These are phyloP conservation scores for Phytopythium sindhum DNA, from an alignment of 352 stramenopile species.

Conservation along the genomic window DNA sequence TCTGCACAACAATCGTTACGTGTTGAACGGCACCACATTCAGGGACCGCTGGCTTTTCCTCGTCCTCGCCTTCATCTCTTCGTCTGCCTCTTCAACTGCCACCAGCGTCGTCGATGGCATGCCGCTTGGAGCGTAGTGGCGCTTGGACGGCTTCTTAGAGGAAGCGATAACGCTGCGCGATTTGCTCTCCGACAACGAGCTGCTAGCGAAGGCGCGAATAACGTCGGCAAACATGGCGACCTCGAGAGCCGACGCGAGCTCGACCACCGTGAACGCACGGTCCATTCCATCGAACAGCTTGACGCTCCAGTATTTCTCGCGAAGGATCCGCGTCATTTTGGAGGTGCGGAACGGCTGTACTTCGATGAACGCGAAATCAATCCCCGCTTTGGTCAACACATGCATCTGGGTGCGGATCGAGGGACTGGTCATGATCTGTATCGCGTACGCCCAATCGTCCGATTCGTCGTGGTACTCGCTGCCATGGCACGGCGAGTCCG, in stretches of 20 bases:
- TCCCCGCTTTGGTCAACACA: slow-evolving; percentile 17
- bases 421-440: slow-evolving; percentile 22
- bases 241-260: slow-evolving; percentile 13
- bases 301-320: slow-evolving; percentile 15
- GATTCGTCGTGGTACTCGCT: slow-evolving; percentile 17
- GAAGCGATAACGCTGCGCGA: slow-evolving; percentile 18
- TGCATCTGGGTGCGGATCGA: slow-evolving; percentile 34
- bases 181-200: slow-evolving; percentile 22
- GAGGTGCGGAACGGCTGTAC: slow-evolving; percentile 16
- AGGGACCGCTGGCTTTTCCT: not conserved
- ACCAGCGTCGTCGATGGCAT: not conserved
- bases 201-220: slow-evolving; percentile 17
- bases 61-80: not conserved
- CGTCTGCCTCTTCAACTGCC: not conserved
- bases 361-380: slow-evolving; percentile 45
- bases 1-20: not conserved
- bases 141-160: slow-evolving; percentile 3
- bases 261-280: slow-evolving; percentile 19
- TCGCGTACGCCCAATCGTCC: slow-evolving; percentile 9
- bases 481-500: slow-evolving; percentile 33
- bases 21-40: too few species aligned
- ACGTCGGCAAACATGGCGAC: slow-evolving; percentile 15
- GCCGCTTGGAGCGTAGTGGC: not conserved
- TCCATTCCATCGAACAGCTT: slow-evolving; percentile 9
- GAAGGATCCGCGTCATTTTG: slow-evolving; percentile 32